Conservation (phyloP, 768 basidiomycete genomes). For the Termitomyces sp. region DNA sequence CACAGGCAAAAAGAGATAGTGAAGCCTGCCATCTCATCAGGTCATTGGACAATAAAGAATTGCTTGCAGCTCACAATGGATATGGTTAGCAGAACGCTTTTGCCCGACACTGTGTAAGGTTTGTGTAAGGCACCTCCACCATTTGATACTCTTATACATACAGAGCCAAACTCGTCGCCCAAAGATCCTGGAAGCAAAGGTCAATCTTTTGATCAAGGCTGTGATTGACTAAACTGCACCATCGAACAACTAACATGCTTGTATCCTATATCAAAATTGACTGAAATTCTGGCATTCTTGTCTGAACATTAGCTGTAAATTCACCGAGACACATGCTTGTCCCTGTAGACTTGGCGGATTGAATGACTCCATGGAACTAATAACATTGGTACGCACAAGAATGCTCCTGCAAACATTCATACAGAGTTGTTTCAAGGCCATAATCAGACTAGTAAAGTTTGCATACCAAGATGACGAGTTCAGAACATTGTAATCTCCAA, state of each 20-base stretch:
- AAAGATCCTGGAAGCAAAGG: neutral
- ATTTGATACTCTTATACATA: neutral
- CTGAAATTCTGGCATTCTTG: neutral
- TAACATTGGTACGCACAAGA: neutral
- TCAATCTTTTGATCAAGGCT: neutral
- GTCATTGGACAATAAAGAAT: neutral
- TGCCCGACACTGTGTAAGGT: neutral
- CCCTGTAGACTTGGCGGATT: neutral
- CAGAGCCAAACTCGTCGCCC: neutral
- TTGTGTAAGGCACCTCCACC: too few species aligned
- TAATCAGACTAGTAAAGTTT: neutral
- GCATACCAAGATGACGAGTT: neutral
- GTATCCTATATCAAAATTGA: neutral
- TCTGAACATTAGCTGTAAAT: neutral
- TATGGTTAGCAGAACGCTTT: neutral
- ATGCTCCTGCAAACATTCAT: neutral
- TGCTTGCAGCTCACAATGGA: neutral
- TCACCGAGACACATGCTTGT: neutral
- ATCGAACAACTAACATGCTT: neutral
- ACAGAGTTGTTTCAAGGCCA: neutral
- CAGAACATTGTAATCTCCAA: neutral
- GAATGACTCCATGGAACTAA: neutral
- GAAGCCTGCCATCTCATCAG: neutral
- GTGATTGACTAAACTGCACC: neutral
- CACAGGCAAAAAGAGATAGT: neutral